These are phyloP conservation scores for Hyaloscypha finlandica DNA, from an alignment of 495 filamentous ascomycete genomes.

Conservation along the genomic window DNA sequence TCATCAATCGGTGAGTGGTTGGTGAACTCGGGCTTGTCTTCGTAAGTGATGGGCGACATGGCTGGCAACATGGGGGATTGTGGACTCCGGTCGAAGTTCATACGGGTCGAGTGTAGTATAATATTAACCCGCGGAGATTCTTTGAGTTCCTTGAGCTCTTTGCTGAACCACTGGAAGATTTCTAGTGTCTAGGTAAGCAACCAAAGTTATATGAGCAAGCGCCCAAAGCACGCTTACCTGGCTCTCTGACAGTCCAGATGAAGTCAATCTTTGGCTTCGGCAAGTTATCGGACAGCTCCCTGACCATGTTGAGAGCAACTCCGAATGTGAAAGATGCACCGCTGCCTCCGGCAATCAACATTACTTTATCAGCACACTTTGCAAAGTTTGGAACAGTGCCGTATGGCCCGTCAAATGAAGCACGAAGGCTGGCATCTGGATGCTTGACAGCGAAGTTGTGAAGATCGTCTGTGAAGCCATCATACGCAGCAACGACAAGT, in stretches of 20 bases:
- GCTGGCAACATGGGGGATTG: not conserved
- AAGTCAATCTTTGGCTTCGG: slow-evolving; percentile 50
- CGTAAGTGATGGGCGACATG: not conserved
- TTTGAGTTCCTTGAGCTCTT: slow-evolving; percentile 47
- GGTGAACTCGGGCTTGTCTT: not conserved
- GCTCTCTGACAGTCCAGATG: slow-evolving; percentile 53
- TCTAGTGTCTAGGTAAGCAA: slow-evolving; percentile 28
- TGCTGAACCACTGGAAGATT: slow-evolving; percentile 52
- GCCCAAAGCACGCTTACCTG: slow-evolving; percentile 40
- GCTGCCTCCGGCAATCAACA: slow-evolving; percentile 60
- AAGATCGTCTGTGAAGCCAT: slow-evolving; percentile 59
- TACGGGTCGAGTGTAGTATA: slow-evolving; percentile 50
- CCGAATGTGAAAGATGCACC: slow-evolving; percentile 61
- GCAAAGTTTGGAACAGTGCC: slow-evolving; percentile 58
- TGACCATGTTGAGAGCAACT: slow-evolving; percentile 50
- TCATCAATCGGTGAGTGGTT: slow-evolving; percentile 3
- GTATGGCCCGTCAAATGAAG: slow-evolving; percentile 60
- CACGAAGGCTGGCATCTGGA: slow-evolving; percentile 47
- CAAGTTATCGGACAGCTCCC: slow-evolving; percentile 43
- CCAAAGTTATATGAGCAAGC: not conserved
- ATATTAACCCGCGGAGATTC: slow-evolving; percentile 47
- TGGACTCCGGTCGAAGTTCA: not conserved
- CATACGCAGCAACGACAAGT: slow-evolving; percentile 55
- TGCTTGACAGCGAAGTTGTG: slow-evolving; percentile 50
- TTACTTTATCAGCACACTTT: slow-evolving; percentile 56